Percentiles rank a stretch among this genome's conserved stretches.
Evolutionary conservation across 371 early-diverging fungal genomes (phyloP).

Genomic region (Rhizomucor pusillus): DNA sequence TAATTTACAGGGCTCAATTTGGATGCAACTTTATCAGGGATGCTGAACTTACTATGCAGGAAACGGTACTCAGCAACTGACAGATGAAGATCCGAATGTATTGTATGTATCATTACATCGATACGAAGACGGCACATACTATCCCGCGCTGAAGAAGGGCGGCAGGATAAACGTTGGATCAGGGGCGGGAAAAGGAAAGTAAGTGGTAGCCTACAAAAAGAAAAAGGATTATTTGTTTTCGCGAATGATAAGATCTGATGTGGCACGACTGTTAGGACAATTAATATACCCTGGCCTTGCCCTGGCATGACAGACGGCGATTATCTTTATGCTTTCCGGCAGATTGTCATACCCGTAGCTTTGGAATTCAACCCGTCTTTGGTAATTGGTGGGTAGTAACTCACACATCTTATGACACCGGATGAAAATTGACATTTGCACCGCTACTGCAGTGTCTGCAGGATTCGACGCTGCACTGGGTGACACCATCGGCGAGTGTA

Average conservation of each 20-base stretch:
- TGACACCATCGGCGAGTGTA: constrained; percentile 84
- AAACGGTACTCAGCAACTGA: constrained; percentile 87
- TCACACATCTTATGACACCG: not conserved
- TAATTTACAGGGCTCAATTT: constrained; percentile 1
- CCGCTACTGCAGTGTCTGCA: constrained; percentile 59
- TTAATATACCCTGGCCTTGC: constrained; percentile 89
- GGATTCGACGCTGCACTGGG: constrained; percentile 91
- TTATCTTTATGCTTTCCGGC: constrained; percentile 79
- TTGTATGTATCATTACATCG: constrained; percentile 87
- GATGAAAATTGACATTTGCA: not conserved
- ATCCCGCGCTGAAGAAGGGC: constrained; percentile 64
- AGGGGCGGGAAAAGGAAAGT: constrained; percentile 64
- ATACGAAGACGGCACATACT: constrained; percentile 76
- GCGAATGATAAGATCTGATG: not conserved
- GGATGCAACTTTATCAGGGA: not conserved
- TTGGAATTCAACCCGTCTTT: constrained; percentile 81
- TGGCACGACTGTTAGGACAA: constrained; percentile 46
- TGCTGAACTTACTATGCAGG: constrained; percentile 33
- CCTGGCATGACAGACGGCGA: constrained; percentile 82
- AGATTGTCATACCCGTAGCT: constrained; percentile 80
- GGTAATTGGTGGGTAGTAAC: constrained; percentile 58
- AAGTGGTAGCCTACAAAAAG: constrained; percentile 5
- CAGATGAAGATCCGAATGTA: constrained; percentile 73
- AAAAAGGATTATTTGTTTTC: not conserved
- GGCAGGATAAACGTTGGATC: constrained; percentile 56